Conservation (phyloP, 768 basidiomycete species). For the Strobilomyces echinocephalus region DNA sequence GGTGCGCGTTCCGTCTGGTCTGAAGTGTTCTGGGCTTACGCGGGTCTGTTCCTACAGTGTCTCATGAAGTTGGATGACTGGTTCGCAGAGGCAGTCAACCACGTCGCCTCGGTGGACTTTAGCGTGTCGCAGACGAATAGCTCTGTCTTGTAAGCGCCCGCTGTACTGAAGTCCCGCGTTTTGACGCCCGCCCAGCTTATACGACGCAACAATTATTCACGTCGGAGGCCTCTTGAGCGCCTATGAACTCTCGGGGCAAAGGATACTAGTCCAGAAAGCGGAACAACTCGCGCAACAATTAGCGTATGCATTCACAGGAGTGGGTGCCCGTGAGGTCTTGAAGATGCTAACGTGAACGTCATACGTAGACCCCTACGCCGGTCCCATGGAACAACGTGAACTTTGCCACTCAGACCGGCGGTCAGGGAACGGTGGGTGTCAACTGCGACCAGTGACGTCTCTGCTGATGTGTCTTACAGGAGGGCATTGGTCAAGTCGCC, state of each 20-base stretch:
- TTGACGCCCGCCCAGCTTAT: conserved; percentile 32
- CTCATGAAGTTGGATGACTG: conserved; percentile 59
- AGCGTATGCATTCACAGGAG: conserved; percentile 55
- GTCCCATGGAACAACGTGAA: conserved; percentile 38
- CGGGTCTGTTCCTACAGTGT: conserved; percentile 29
- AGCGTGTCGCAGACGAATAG: conserved; percentile 37
- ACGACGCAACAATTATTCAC: conserved; percentile 75
- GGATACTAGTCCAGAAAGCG: conserved; percentile 55
- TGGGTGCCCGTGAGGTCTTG: conserved; percentile 26
- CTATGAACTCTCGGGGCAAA: conserved; percentile 58
- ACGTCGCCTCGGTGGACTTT: conserved; percentile 53
- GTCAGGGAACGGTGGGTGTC: conserved; percentile 16
- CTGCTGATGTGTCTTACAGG: conserved; percentile 22
- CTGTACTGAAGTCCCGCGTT: background rate
- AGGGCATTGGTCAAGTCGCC: conserved; percentile 44
- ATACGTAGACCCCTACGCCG: conserved; percentile 24
- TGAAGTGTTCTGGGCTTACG: background rate
- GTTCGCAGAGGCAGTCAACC: conserved; percentile 53
- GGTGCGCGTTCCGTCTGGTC: conserved; percentile 33
- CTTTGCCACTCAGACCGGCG: conserved; percentile 34
- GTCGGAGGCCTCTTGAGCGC: conserved; percentile 64
- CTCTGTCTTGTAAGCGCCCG: conserved; percentile 39
- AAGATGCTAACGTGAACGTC: background rate
- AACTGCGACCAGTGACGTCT: background rate
- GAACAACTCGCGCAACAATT: conserved; percentile 61